phyloP scores from a whole-genome alignment of 164 flowering plant species.

The Cinnamomum micranthum region DNA sequence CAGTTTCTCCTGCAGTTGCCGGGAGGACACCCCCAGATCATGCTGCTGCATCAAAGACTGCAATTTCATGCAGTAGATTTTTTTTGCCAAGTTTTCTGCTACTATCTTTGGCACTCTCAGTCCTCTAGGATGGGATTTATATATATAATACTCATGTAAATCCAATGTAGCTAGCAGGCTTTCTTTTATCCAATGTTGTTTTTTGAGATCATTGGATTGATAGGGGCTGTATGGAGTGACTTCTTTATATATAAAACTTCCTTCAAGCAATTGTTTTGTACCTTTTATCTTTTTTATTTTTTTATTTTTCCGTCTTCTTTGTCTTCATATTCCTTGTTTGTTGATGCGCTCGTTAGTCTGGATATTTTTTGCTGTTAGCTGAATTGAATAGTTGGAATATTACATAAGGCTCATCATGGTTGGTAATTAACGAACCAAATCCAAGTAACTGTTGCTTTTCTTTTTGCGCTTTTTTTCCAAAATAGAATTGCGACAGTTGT shows the following conservation, averaged over 20 bases:
- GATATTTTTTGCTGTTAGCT: no score
- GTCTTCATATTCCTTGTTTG: not conserved
- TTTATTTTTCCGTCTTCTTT: no score
- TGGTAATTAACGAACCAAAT: no score
- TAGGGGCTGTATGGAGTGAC: slow-evolving; percentile 3
- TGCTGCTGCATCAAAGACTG: slow-evolving; percentile 40
- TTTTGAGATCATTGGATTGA: slow-evolving; percentile 20
- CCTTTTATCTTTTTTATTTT: not conserved
- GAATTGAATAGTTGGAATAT: no score
- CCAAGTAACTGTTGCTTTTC: no score
- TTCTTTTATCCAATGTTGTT: slow-evolving; percentile 19
- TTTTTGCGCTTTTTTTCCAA: no score
- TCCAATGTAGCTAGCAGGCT: not conserved
- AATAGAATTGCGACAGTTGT: no score
- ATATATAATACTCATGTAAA: not conserved
- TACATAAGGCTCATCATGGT: no score
- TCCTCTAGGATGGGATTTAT: not conserved
- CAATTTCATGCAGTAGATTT: slow-evolving; percentile 8
- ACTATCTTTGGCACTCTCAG: slow-evolving; percentile 8
- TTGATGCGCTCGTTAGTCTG: no score
- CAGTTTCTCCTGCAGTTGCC: slow-evolving; percentile 80
- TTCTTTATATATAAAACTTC: no score
- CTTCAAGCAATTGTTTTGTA: not conserved
- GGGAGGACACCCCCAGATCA: slow-evolving; percentile 55
- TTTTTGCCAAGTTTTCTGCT: slow-evolving; percentile 19